Percentiles rank a stretch among this genome's conserved stretches.
These are phyloP conservation scores for Calonectria henricotiae DNA, from an alignment of 2,329 filamentous ascomycete genomes.

Conservation along the genomic window DNA sequence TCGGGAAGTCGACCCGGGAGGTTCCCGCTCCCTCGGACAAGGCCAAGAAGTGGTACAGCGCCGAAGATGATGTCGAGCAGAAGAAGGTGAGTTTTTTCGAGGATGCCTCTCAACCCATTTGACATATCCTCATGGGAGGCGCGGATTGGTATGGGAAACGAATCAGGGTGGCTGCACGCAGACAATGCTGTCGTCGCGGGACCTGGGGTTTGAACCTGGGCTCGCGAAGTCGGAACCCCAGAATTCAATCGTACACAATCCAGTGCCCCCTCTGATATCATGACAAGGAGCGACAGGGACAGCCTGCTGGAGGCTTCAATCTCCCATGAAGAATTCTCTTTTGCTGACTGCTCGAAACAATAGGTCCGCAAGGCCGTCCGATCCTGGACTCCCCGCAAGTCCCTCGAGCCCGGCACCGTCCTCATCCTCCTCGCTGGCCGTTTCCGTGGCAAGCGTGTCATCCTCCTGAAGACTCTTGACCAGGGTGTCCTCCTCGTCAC, in stretches of 20 bases:
- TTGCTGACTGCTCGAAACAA: conserved; percentile 56
- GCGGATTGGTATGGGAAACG: conserved; percentile 37
- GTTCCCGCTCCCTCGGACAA: conserved; percentile 90
- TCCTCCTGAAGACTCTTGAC: conserved; percentile 97
- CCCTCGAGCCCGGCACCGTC: conserved; percentile 94
- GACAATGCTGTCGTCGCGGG: conserved; percentile 37
- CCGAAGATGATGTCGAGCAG: conserved; percentile 88
- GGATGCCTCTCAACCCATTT: conserved; percentile 46
- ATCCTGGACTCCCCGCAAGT: conserved; percentile 87
- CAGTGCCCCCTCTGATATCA: conserved; percentile 33
- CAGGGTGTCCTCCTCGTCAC: conserved; percentile 99
- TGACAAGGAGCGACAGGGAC: conserved; percentile 40
- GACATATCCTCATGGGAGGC: conserved; percentile 32
- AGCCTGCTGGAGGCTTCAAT: conserved; percentile 31
- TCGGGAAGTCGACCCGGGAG: conserved; percentile 95
- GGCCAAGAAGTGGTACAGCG: conserved; percentile 99
- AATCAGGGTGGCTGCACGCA: conserved; percentile 34
- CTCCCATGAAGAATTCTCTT: conserved; percentile 33
- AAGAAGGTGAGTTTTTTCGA: conserved; percentile 87
- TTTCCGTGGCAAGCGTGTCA: conserved; percentile 99
- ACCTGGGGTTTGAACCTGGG: conserved; percentile 35
- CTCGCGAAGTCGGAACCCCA: conserved; percentile 43
- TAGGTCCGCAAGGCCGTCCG: conserved; percentile 96
- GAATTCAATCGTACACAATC: conserved; percentile 42
- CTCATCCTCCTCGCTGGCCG: conserved; percentile 99